Evolutionary conservation across 2,329 filamentous ascomycete genomes (phyloP).

Genomic region (Volutella citrinella): DNA sequence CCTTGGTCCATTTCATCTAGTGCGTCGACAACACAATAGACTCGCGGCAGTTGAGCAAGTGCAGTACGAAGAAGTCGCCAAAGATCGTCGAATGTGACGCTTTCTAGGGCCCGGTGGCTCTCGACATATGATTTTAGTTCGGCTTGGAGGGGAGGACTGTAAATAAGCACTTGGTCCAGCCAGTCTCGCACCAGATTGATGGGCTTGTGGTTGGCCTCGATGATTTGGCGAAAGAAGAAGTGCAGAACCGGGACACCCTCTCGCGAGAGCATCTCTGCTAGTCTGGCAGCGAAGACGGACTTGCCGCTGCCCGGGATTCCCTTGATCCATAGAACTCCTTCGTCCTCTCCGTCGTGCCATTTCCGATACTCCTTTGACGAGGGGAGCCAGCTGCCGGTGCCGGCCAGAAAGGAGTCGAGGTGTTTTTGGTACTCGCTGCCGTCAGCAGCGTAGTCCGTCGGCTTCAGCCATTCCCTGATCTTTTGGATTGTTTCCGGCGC

Average conservation of each 20-base stretch:
- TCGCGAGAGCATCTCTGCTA: slow-evolving; percentile 14
- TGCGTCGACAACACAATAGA: slow-evolving; percentile 40
- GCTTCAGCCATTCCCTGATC: slow-evolving; percentile 7
- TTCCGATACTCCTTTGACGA: slow-evolving; percentile 1
- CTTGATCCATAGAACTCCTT: slow-evolving; percentile 8
- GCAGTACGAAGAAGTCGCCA: slow-evolving; percentile 1
- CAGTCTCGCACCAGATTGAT: slow-evolving; percentile 31
- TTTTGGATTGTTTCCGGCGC: slow-evolving; percentile 1
- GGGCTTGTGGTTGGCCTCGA: slow-evolving; percentile 32
- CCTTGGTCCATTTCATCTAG: slow-evolving; percentile 44
- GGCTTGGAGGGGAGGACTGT: slow-evolving; percentile 28
- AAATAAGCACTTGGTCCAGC: slow-evolving; percentile 29
- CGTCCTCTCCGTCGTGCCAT: slow-evolving; percentile 5
- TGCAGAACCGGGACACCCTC: slow-evolving; percentile 23
- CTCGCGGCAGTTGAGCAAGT: slow-evolving; percentile 8
- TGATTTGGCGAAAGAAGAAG: slow-evolving; percentile 39
- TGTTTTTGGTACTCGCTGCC: slow-evolving; percentile 9
- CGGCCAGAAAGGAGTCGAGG: slow-evolving; percentile 1
- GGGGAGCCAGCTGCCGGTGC: slow-evolving; percentile 6
- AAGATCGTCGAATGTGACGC: slow-evolving; percentile 3
- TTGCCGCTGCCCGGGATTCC: slow-evolving; percentile 38
- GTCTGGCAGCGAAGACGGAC: slow-evolving; percentile 30
- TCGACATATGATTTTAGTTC: slow-evolving; percentile 15
- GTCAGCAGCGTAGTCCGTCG: slow-evolving; percentile 2
- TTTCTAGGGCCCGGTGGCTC: neutral